These are phyloP conservation scores for Monosporascus sp. DNA, from an alignment of 2,329 filamentous ascomycete species.

Conservation along the genomic window DNA sequence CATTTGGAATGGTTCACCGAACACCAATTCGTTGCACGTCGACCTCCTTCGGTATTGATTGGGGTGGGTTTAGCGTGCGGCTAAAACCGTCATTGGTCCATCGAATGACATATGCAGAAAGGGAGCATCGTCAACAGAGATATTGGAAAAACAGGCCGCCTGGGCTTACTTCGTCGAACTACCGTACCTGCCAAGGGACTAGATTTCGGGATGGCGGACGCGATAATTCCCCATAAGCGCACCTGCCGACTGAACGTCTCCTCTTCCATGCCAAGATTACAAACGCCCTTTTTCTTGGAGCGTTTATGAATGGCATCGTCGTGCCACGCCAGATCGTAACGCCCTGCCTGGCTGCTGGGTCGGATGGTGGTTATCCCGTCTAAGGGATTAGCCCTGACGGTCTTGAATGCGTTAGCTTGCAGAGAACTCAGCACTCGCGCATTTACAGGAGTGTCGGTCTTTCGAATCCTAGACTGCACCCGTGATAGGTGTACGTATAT, in stretches of 20 bases:
- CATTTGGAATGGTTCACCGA: too few species aligned
- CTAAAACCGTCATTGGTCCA: too few species aligned
- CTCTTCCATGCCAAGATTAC: slow-evolving; percentile 87
- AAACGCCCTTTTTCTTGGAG: slow-evolving; percentile 88
- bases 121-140: too few species aligned
- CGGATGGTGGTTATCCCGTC: slow-evolving; percentile 45
- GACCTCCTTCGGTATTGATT: too few species aligned
- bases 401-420: slow-evolving; percentile 55
- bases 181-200: slow-evolving; percentile 62
- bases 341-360: slow-evolving; percentile 83
- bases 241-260: slow-evolving; percentile 94
- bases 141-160: too few species aligned
- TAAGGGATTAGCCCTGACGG: slow-evolving; percentile 23
- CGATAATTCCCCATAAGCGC: slow-evolving; percentile 91
- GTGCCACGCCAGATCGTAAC: slow-evolving; percentile 92
- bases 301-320: slow-evolving; percentile 96
- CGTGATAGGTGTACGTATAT: slow-evolving; percentile 94
- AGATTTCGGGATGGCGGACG: slow-evolving; percentile 85
- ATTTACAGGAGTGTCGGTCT: slow-evolving; percentile 82
- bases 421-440: slow-evolving; percentile 88
- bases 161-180: slow-evolving; percentile 6
- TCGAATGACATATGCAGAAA: too few species aligned
- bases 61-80: too few species aligned
- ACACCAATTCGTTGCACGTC: too few species aligned
- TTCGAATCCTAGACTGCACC: slow-evolving; percentile 83